Evolutionary conservation across 2,329 filamentous ascomycete species (phyloP).

Genomic region (Fonsecaea erecta): DNA sequence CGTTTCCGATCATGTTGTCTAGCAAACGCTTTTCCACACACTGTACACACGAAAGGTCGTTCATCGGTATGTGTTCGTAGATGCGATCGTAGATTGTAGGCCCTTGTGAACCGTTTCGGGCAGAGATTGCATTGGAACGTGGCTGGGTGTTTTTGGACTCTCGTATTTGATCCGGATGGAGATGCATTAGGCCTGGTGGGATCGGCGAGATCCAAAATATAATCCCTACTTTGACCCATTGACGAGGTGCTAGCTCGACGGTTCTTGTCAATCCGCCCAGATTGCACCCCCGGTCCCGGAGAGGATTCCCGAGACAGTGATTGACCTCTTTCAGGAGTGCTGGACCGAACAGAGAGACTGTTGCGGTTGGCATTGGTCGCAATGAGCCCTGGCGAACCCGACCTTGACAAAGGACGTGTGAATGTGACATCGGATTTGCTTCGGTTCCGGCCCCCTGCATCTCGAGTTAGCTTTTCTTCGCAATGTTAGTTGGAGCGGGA

Average conservation of each 20-base stretch:
- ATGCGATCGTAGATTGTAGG: slow-evolving; percentile 95
- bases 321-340: slow-evolving; percentile 48
- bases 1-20: slow-evolving; percentile 96
- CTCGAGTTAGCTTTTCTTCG: slow-evolving; percentile 32
- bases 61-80: slow-evolving; percentile 96
- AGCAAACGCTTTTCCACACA: slow-evolving; percentile 96
- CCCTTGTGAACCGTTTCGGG: slow-evolving; percentile 92
- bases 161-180: slow-evolving; percentile 65
- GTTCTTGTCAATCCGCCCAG: slow-evolving; percentile 43
- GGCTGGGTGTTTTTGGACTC: slow-evolving; percentile 96
- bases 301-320: slow-evolving; percentile 50
- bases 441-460: slow-evolving; percentile 58
- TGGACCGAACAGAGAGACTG: slow-evolving; percentile 46
- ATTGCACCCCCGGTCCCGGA: slow-evolving; percentile 40
- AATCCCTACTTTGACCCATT: slow-evolving; percentile 64
- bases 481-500: neutral
- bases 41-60: slow-evolving; percentile 93
- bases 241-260: slow-evolving; percentile 53
- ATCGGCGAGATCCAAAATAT: slow-evolving; percentile 90
- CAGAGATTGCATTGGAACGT: slow-evolving; percentile 95
- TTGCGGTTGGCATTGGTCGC: slow-evolving; percentile 34
- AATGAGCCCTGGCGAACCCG: slow-evolving; percentile 37
- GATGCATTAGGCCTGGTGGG: slow-evolving; percentile 75
- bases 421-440: slow-evolving; percentile 61
- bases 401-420: slow-evolving; percentile 41